Base-by-base conservation (phyloP, 192 early-diverging fungal species). In the Umbelopsis sp. region DNA sequence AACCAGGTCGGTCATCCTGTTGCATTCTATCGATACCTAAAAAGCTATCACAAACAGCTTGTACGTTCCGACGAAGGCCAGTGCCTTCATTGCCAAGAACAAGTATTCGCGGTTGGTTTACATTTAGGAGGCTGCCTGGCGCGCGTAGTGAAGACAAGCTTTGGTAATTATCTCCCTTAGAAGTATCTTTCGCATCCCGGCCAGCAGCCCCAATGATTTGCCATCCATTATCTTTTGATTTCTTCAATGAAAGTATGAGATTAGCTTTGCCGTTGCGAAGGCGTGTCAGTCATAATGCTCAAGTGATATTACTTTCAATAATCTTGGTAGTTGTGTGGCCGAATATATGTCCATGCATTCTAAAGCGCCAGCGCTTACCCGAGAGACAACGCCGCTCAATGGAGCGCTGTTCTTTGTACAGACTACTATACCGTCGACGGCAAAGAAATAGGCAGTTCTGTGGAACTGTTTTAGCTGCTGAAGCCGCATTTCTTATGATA, bases 51-150 rank as follows among this genome's bases (percentile, higher is more conserved):
- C 91, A 92, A 23, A 53, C 49, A 7, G 78, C 74, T 22, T 84
- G 80, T 23, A 92, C 81, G 22, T 83, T 78, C 23, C 81, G 80
- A 0, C 89, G 71, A 12, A 92, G 61, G 16, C 91, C 91, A 22
- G 68, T 73, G 15, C 89, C 91, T 74, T 92, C 91, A 66, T 80
- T 88, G 3, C 91, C 91, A 51, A 92, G 68, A 8, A 92, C 85
- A 23, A 92, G 67, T 5, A 92, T 49, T 8, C 77, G 74, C 15
- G 84, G 84, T 20, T 78, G 21, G 16, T 46, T 10, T 0, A 61
- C 10, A 16, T 13, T 64, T 6, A 30, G 8, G 4, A 27, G 22
- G 11, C 20, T 18, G 35, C 45, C 47, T 52, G 70, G 23, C 9
- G 74, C 35, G 55, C 33, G 65, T 75, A 61, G 10, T 25, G 27